phyloP scores from a whole-genome alignment of 139 green algal species.

The Limnomonas spitsbergensis region DNA sequence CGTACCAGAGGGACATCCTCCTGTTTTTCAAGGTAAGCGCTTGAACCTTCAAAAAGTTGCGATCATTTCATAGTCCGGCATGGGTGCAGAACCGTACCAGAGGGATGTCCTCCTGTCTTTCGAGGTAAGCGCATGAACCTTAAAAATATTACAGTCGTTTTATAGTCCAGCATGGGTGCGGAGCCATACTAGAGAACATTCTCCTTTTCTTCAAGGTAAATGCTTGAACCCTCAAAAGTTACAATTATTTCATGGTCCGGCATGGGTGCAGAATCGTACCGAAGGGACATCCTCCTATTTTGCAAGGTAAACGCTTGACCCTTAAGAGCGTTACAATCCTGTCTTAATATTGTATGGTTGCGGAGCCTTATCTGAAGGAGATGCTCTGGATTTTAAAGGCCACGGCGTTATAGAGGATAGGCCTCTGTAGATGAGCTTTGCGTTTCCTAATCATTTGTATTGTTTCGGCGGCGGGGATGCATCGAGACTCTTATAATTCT shows the following conservation, averaged over 20 bases:
- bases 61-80: slow-evolving; percentile 19
- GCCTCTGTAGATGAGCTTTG: no score
- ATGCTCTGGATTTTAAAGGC: slow-evolving; percentile 42
- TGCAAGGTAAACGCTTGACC: slow-evolving; percentile 30
- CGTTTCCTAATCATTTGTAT: no score
- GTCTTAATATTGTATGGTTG: slow-evolving; percentile 20
- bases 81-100: slow-evolving; percentile 8
- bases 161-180: slow-evolving; percentile 21
- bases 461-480: no score
- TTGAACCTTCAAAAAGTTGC: no score
- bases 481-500: no score
- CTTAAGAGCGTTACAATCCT: no score
- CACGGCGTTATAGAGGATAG: no score
- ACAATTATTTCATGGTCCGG: slow-evolving; percentile 21
- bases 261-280: neutral
- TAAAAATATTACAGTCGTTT: no score
- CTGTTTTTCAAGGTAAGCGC: slow-evolving; percentile 35
- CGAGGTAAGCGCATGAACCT: slow-evolving; percentile 15
- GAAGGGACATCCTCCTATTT: slow-evolving; percentile 42
- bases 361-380: slow-evolving; percentile 5
- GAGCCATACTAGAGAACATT: slow-evolving; percentile 18
- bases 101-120: slow-evolving; percentile 45
- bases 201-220: slow-evolving; percentile 39
- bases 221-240: no score
- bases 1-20: slow-evolving; percentile 32